phyloP scores from a whole-genome alignment of 2,329 filamentous ascomycete species.

The Colletotrichum brevisporum region DNA sequence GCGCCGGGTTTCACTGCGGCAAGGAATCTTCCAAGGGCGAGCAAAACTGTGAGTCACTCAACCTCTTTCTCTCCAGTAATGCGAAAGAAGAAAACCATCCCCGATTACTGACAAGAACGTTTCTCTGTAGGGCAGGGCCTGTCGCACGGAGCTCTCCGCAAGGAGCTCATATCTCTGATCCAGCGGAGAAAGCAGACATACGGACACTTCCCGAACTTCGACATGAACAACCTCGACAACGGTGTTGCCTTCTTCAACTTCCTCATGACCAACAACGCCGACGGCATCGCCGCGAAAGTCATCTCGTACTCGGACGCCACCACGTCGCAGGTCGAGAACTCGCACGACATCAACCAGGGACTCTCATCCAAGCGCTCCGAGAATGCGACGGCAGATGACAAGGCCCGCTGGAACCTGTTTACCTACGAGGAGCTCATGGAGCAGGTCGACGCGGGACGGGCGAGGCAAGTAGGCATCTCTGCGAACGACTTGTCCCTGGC shows the following conservation, averaged over 20 bases:
- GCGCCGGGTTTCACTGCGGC: neutral
- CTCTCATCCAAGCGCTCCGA: neutral
- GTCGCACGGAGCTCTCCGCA: neutral
- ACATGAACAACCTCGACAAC: conserved; percentile 4
- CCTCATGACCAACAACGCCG: neutral
- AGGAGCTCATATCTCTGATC: neutral
- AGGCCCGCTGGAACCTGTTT: neutral
- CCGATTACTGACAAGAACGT: neutral
- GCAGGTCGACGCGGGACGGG: neutral
- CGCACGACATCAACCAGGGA: neutral
- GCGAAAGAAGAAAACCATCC: too few species aligned
- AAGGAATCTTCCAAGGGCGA: neutral
- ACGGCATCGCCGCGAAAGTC: conserved; percentile 10
- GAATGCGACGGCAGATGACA: neutral
- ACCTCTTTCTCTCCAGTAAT: neutral
- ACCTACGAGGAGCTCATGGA: neutral
- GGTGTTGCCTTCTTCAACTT: conserved; percentile 17
- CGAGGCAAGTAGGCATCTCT: neutral
- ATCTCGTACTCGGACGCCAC: neutral
- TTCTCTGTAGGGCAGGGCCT: neutral
- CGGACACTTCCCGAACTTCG: conserved; percentile 12
- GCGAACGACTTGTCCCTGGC: neutral
- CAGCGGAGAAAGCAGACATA: neutral
- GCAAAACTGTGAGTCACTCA: neutral
- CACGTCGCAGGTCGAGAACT: neutral